phyloP scores from a whole-genome alignment of 2,329 filamentous ascomycete species.

The Xylaria arbuscula region DNA sequence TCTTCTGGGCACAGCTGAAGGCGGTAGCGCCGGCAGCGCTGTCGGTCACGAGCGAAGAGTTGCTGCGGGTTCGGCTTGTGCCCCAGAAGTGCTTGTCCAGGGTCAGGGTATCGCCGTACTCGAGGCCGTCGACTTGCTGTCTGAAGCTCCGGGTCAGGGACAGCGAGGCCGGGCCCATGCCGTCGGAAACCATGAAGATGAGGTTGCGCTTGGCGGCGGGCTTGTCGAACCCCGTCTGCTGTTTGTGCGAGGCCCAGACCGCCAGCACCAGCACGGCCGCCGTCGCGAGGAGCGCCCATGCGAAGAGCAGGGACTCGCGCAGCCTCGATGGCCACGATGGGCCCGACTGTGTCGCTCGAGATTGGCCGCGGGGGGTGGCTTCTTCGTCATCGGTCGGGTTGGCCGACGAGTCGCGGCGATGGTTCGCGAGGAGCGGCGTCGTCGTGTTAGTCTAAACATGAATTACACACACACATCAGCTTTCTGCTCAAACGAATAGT shows the following conservation, averaged over 20 bases:
- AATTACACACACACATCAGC: conserved; percentile 14
- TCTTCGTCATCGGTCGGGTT: conserved; percentile 50
- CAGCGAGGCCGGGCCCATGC: conserved; percentile 95
- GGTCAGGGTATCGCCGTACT: conserved; percentile 77
- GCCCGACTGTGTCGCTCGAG: conserved; percentile 42
- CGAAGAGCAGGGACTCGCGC: conserved; percentile 79
- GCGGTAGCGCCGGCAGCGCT: conserved; percentile 97
- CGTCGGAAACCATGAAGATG: conserved; percentile 99
- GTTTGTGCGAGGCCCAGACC: conserved; percentile 79
- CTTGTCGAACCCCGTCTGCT: conserved; percentile 56
- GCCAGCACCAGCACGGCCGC: conserved; percentile 81
- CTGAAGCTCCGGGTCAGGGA: conserved; percentile 87
- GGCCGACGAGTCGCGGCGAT: conserved; percentile 40
- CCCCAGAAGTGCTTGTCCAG: conserved; percentile 93
- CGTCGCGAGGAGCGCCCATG: conserved; percentile 86
- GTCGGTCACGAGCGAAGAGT: conserved; percentile 88
- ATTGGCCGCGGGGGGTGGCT: conserved; percentile 50
- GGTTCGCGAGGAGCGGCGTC: conserved; percentile 49
- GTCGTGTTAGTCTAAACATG: conserved; percentile 44
- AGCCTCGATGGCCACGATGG: conserved; percentile 56
- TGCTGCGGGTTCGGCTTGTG: conserved; percentile 85
- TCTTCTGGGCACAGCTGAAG: conserved; percentile 92
- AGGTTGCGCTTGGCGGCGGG: conserved; percentile 84
- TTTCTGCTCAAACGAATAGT: neutral
- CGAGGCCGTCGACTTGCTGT: conserved; percentile 79